Evolutionary conservation across 2,329 filamentous ascomycete species (phyloP).

Genomic region (Pestalotiopsis sp.): DNA sequence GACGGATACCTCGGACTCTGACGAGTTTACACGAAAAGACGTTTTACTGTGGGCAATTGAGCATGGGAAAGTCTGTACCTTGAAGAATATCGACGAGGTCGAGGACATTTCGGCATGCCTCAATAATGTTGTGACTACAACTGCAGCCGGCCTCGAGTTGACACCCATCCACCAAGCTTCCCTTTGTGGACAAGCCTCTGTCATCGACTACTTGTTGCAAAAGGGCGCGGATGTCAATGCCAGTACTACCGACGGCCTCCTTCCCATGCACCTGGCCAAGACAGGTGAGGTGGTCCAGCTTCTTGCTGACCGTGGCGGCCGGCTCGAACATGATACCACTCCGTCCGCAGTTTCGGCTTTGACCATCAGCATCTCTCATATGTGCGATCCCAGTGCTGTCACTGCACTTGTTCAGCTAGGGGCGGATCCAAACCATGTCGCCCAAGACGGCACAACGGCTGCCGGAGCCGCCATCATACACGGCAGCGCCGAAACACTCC

Average conservation of each 20-base stretch:
- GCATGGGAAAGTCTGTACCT: constrained; percentile 5
- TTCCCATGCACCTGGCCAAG: constrained; percentile 9
- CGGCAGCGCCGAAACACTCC: background rate
- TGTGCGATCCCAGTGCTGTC: constrained; percentile 8
- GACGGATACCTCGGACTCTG: background rate
- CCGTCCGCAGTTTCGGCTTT: background rate
- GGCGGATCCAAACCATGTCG: constrained; percentile 9
- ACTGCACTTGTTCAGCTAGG: background rate
- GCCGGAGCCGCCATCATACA: constrained; percentile 6
- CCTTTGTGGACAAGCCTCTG: background rate
- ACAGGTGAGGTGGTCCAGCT: constrained; percentile 7
- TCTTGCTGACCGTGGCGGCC: constrained; percentile 2
- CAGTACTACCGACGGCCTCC: constrained; percentile 6
- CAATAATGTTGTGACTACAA: background rate
- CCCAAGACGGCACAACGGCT: constrained; percentile 8
- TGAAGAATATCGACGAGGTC: constrained; percentile 1
- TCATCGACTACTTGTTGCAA: constrained; percentile 10
- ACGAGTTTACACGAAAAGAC: constrained; percentile 4
- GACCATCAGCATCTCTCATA: constrained; percentile 6
- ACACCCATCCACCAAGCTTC: constrained; percentile 9
- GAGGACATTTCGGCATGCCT: constrained; percentile 1
- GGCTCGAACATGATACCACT: background rate
- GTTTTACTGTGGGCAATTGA: constrained; percentile 1
- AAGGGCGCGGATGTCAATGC: constrained; percentile 23
- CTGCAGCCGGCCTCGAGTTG: constrained; percentile 1